Conservation (phyloP, 352 stramenopile genomes). For the Phytophthora pistaciae region DNA sequence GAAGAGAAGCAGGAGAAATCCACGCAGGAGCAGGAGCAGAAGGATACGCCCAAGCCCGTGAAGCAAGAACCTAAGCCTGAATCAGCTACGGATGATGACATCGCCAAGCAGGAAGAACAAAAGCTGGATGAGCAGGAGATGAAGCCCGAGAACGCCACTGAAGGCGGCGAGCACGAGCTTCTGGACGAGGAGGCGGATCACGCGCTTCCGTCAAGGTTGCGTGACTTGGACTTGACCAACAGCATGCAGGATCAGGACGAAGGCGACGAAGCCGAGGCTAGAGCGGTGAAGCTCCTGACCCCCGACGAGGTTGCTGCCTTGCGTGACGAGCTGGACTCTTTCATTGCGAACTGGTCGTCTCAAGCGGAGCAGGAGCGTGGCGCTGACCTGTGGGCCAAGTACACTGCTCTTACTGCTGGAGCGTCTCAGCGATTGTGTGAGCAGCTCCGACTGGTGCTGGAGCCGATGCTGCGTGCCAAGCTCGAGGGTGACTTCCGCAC, state of each 20-base stretch:
- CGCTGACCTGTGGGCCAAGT: slow-evolving; percentile 92
- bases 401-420: slow-evolving; percentile 93
- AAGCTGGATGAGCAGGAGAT: slow-evolving; percentile 31
- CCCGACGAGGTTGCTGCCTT: slow-evolving; percentile 78
- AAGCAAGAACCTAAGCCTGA: slow-evolving; percentile 42
- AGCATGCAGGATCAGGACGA: slow-evolving; percentile 42
- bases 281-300: slow-evolving; percentile 49
- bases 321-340: slow-evolving; percentile 82
- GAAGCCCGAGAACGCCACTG: slow-evolving; percentile 32
- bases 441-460: slow-evolving; percentile 98
- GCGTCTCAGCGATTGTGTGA: slow-evolving; percentile 97
- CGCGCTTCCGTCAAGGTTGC: slow-evolving; percentile 37
- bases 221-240: slow-evolving; percentile 50
- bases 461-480: slow-evolving; percentile 98
- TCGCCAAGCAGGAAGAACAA: slow-evolving; percentile 29
- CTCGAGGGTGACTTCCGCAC: slow-evolving; percentile 99
- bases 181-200: slow-evolving; percentile 47
- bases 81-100: slow-evolving; percentile 23
- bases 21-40: slow-evolving; percentile 37
- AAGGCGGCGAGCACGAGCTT: slow-evolving; percentile 38
- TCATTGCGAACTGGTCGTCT: slow-evolving; percentile 74
- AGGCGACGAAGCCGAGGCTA: slow-evolving; percentile 43
- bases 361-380: slow-evolving; percentile 55
- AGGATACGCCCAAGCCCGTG: slow-evolving; percentile 37
- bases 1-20: slow-evolving; percentile 52